Evolutionary conservation across 345 rosid genomes (phyloP).

Genomic region (Bruguiera parviflora): DNA sequence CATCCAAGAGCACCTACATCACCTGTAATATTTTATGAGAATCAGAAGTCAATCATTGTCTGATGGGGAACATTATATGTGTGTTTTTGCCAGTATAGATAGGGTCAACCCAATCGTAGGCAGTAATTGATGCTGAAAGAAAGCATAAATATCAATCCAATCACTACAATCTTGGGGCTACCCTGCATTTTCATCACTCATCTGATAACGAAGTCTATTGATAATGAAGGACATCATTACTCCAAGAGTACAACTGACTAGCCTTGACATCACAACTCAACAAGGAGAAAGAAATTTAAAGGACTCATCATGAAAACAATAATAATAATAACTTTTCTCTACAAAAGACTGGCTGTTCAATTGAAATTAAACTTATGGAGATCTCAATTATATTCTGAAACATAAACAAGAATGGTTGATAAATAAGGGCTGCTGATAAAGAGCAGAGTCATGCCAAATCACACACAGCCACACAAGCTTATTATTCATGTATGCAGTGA

Average conservation of each 20-base stretch:
- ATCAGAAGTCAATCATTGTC: conserved; percentile 12
- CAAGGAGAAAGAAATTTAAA: background rate
- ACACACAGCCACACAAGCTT: background rate
- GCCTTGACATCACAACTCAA: background rate
- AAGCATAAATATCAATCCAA: background rate
- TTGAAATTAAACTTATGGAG: too few species aligned
- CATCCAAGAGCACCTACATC: conserved; percentile 89
- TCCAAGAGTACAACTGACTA: background rate
- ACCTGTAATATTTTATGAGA: conserved; percentile 45
- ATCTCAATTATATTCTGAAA: too few species aligned
- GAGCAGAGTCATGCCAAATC: conserved; percentile 1
- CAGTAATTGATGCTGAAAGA: background rate
- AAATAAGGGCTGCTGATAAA: background rate
- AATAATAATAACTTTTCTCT: background rate
- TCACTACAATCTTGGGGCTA: background rate
- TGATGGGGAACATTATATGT: background rate
- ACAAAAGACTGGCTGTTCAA: too few species aligned
- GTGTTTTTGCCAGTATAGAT: background rate
- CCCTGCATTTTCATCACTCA: background rate
- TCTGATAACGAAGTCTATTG: background rate
- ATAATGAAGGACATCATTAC: background rate
- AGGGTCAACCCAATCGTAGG: background rate
- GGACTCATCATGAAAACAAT: background rate
- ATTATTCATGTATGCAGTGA: too few species aligned
- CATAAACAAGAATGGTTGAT: background rate